Conservation (phyloP, 2,329 filamentous ascomycete genomes). For the Colletotrichum tanaceti region DNA sequence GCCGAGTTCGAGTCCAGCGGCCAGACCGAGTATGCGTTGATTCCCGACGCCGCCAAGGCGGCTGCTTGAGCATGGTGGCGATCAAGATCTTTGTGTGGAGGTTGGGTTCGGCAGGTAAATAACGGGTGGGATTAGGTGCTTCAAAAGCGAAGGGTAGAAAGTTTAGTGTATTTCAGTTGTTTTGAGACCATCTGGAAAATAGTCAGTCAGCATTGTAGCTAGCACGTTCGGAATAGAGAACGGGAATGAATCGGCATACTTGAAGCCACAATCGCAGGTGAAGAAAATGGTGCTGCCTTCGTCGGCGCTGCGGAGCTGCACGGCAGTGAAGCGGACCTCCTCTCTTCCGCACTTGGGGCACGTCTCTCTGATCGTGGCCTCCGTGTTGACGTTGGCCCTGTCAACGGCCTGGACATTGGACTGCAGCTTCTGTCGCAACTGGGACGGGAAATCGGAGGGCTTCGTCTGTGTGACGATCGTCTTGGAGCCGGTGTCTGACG, state of each 20-base stretch:
- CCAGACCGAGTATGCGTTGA: conserved; percentile 89
- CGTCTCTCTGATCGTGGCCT: conserved; percentile 73
- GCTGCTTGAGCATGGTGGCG: conserved; percentile 49
- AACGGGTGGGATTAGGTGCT: conserved; percentile 39
- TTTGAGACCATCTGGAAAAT: conserved; percentile 63
- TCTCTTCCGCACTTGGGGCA: conserved; percentile 85
- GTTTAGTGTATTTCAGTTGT: conserved; percentile 61
- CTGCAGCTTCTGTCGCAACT: conserved; percentile 82
- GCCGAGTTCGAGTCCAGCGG: conserved; percentile 94
- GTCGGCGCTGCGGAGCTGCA: conserved; percentile 91
- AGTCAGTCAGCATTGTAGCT: conserved; percentile 44
- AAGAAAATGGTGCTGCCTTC: conserved; percentile 96
- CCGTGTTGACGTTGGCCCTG: conserved; percentile 80
- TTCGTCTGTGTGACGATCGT: conserved; percentile 87
- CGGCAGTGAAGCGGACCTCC: conserved; percentile 85
- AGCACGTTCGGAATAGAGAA: conserved; percentile 12
- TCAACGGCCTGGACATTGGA: conserved; percentile 88
- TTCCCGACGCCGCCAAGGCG: conserved; percentile 71
- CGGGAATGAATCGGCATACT: conserved; percentile 66
- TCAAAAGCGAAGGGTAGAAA: conserved; percentile 37
- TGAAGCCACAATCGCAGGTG: conserved; percentile 86
- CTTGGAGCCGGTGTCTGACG: conserved; percentile 77
- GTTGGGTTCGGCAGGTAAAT: conserved; percentile 37
- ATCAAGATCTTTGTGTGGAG: conserved; percentile 18
- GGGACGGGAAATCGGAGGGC: conserved; percentile 88